Conservation (phyloP, 2,329 filamentous ascomycete genomes). For the Aspergillus versicolor region DNA sequence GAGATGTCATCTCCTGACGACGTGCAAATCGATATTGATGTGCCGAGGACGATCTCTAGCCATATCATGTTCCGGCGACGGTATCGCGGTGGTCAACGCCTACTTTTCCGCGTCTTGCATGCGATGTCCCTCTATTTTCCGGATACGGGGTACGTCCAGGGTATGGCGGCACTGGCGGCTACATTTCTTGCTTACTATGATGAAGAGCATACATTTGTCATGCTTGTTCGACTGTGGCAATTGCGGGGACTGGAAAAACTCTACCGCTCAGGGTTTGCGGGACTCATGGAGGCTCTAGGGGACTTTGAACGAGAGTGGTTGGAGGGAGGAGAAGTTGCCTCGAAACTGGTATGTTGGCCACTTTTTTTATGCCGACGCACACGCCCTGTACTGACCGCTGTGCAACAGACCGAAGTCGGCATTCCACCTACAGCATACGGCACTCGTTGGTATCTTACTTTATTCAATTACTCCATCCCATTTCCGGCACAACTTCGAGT, state of each 20-base stretch:
- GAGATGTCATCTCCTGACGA: slow-evolving; percentile 79
- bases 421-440: slow-evolving; percentile 92
- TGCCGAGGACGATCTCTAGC: slow-evolving; percentile 87
- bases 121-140: slow-evolving; percentile 88
- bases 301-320: slow-evolving; percentile 89
- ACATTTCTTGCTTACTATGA: slow-evolving; percentile 96
- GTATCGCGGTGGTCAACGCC: slow-evolving; percentile 86
- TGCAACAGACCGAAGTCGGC: slow-evolving; percentile 59
- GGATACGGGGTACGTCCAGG: slow-evolving; percentile 91
- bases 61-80: slow-evolving; percentile 96
- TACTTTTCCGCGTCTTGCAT: slow-evolving; percentile 90
- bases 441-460: slow-evolving; percentile 92
- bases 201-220: slow-evolving; percentile 89
- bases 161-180: slow-evolving; percentile 91
- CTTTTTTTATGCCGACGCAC: background rate
- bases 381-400: background rate
- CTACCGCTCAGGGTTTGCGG: slow-evolving; percentile 80
- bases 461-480: slow-evolving; percentile 96
- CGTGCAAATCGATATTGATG: slow-evolving; percentile 94
- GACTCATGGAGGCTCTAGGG: slow-evolving; percentile 78
- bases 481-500: slow-evolving; percentile 92
- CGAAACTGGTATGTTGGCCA: slow-evolving; percentile 67
- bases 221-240: slow-evolving; percentile 94
- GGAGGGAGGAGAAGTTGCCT: slow-evolving; percentile 70
- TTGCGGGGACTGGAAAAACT: slow-evolving; percentile 80